A percentile compares a stretch with the other conserved stretches of the same genome.
Evolutionary conservation across 768 basidiomycete genomes (phyloP).

Genomic region (Lentinula raphanica): DNA sequence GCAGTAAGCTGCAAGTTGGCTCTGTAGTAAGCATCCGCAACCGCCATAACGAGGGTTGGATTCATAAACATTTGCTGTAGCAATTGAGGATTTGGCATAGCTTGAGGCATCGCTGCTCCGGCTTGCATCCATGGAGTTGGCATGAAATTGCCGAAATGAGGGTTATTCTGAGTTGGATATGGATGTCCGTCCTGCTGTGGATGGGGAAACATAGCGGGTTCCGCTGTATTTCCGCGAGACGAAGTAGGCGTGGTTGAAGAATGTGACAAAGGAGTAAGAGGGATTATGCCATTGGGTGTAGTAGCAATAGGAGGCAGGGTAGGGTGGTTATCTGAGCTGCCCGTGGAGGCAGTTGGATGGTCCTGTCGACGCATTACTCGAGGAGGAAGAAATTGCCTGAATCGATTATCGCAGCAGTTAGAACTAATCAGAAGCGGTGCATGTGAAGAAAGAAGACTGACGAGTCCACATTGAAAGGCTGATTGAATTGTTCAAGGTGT

Average conservation of each 20-base stretch:
- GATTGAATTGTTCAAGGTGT: background rate
- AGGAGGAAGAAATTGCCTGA: constrained; percentile 1
- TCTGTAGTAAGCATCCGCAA: constrained; percentile 3
- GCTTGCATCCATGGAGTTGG: background rate
- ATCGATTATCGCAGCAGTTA: background rate
- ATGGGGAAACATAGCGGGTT: background rate
- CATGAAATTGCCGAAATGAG: background rate
- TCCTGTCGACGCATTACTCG: background rate
- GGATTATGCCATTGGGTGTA: background rate
- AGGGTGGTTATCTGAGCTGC: background rate
- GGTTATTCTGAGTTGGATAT: background rate
- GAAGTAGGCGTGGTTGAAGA: background rate
- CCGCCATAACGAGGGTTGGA: background rate
- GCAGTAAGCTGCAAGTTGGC: background rate
- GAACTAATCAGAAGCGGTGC: background rate
- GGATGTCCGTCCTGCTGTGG: background rate
- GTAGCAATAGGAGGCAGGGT: background rate
- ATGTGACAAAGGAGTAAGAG: background rate
- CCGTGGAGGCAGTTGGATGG: background rate
- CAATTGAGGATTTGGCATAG: background rate
- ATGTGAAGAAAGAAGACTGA: background rate
- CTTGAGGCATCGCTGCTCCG: background rate
- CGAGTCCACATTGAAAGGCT: background rate
- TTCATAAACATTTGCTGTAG: background rate
- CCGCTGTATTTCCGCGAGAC: background rate